phyloP scores from a whole-genome alignment of 192 early-diverging fungal genomes.

The Phlyctochytrium bullatum region DNA sequence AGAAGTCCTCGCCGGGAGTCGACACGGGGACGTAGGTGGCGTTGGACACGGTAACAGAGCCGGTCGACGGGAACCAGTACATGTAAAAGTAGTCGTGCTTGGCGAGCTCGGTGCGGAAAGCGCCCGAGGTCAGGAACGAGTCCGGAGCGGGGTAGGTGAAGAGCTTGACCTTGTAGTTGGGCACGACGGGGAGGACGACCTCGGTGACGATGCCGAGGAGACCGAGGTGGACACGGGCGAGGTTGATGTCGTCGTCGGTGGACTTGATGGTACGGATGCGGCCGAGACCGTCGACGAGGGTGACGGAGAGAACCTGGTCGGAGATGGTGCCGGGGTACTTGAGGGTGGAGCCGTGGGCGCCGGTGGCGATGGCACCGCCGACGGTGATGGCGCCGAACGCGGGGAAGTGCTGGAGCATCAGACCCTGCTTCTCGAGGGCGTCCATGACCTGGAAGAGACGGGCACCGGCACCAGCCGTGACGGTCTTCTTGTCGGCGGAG shows the following conservation, averaged over 20 bases:
- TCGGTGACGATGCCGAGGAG: conserved; percentile 7
- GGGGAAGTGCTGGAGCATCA: neutral
- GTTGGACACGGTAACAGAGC: neutral
- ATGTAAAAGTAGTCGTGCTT: conserved; percentile 2
- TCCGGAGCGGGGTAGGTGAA: neutral
- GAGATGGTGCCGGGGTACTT: neutral
- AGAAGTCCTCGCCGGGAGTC: neutral
- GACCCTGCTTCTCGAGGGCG: neutral
- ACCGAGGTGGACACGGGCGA: conserved; percentile 1
- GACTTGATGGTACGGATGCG: neutral
- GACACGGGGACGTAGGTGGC: neutral
- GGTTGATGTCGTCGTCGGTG: neutral
- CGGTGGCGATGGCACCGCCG: conserved; percentile 6
- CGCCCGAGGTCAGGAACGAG: neutral
- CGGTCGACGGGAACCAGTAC: neutral
- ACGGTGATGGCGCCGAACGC: conserved; percentile 8
- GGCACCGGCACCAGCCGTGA: conserved; percentile 3
- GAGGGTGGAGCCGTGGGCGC: conserved; percentile 3
- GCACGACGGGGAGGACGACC: conserved; percentile 1
- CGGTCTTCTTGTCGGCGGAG: conserved; percentile 3
- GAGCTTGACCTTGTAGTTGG: conserved; percentile 1
- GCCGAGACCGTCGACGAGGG: conserved; percentile 5
- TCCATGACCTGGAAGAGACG: conserved; percentile 11
- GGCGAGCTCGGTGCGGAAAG: neutral
- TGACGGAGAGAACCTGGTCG: neutral